phyloP scores from a whole-genome alignment of 2,329 filamentous ascomycete genomes.

The Bipolaris cookei region DNA sequence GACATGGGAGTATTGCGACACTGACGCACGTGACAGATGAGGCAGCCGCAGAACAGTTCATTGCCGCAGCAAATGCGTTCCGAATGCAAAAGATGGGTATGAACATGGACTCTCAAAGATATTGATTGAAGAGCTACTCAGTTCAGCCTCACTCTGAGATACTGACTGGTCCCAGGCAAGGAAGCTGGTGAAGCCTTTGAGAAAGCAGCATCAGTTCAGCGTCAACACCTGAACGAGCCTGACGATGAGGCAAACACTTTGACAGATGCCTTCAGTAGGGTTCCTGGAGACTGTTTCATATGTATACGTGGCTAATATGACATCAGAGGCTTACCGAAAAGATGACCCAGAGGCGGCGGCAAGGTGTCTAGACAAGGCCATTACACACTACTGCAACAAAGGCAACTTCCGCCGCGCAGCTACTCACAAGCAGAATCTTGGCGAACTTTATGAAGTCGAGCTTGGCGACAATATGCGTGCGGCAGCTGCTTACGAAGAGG shows the following conservation, averaged over 20 bases:
- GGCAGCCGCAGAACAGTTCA: constrained; percentile 84
- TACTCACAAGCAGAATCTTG: constrained; percentile 86
- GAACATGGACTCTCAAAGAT: constrained; percentile 20
- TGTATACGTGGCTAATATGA: constrained; percentile 14
- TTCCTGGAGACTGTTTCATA: background rate
- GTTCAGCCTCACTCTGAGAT: background rate
- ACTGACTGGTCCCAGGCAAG: constrained; percentile 63
- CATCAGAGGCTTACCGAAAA: constrained; percentile 78
- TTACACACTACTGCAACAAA: constrained; percentile 84
- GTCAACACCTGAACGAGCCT: constrained; percentile 81
- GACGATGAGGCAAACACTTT: constrained; percentile 90
- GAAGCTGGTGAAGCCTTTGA: constrained; percentile 90
- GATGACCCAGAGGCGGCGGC: constrained; percentile 83
- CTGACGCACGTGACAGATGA: constrained; percentile 60
- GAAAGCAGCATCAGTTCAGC: constrained; percentile 79
- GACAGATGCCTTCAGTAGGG: constrained; percentile 79
- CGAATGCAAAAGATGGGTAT: constrained; percentile 83
- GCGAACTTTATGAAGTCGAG: constrained; percentile 83
- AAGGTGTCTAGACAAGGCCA: constrained; percentile 77
- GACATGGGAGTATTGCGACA: background rate
- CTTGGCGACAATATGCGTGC: constrained; percentile 79
- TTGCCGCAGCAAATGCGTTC: constrained; percentile 89
- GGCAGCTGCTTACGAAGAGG: constrained; percentile 81
- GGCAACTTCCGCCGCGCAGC: constrained; percentile 92
- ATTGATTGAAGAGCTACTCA: background rate